Conservation (phyloP, 1,284 basidiomycete genomes). For the Boletus mariae region DNA sequence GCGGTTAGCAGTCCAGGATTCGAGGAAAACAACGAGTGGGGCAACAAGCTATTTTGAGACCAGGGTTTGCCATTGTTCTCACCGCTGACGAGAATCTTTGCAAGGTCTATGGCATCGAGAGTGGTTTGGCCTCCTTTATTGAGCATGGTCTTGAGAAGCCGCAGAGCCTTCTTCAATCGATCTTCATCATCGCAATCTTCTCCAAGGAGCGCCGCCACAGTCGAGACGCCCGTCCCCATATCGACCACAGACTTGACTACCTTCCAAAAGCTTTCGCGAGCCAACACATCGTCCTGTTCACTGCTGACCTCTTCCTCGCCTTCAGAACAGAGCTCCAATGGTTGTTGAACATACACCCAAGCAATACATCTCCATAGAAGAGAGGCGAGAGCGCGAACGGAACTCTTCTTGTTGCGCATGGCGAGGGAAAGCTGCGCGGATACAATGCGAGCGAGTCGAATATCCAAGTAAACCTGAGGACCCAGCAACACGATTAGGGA, state of each 20-base stretch:
- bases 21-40: conserved; percentile 52
- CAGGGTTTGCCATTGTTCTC: conserved; percentile 36
- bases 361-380: conserved; percentile 59
- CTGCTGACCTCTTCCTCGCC: conserved; percentile 35
- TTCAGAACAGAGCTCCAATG: conserved; percentile 32
- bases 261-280: conserved; percentile 46
- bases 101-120: conserved; percentile 50
- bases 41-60: conserved; percentile 49
- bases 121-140: conserved; percentile 47
- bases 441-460: conserved; percentile 45
- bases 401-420: conserved; percentile 56
- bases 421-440: conserved; percentile 50
- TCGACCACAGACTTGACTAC: conserved; percentile 52
- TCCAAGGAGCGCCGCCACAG: conserved; percentile 51
- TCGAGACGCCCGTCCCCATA: conserved; percentile 56
- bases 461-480: conserved; percentile 46
- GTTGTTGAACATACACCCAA: conserved; percentile 63
- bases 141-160: conserved; percentile 53
- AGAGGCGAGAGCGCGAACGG: conserved; percentile 56
- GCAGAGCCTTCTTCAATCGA: conserved; percentile 40
- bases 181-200: conserved; percentile 40
- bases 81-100: conserved; percentile 46
- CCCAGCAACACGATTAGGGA: conserved; percentile 61
- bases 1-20: conserved; percentile 56
- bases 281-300: conserved; percentile 27